These are phyloP conservation scores for Mucor irregularis DNA, from an alignment of 371 early-diverging fungal genomes.

Conservation along the genomic window DNA sequence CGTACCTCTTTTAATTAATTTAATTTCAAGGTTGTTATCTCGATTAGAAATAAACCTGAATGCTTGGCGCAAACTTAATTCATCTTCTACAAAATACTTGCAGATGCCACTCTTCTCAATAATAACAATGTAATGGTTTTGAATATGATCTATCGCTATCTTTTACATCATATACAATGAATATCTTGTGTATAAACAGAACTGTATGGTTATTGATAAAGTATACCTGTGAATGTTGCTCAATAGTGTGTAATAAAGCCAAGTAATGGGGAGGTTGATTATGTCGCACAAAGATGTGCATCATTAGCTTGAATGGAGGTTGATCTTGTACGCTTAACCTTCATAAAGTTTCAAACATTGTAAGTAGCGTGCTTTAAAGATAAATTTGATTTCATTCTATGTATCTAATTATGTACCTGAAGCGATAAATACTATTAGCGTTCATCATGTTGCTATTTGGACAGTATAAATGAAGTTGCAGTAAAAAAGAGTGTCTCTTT, in stretches of 20 bases:
- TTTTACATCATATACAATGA: no score
- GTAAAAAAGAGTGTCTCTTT: background rate
- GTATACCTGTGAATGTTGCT: conserved; percentile 17
- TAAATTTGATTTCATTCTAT: background rate
- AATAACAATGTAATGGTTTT: conserved; percentile 21
- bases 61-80: conserved; percentile 19
- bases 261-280: conserved; percentile 16
- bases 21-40: conserved; percentile 17
- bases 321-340: conserved; percentile 27
- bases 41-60: conserved; percentile 12
- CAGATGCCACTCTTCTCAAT: conserved; percentile 9
- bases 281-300: conserved; percentile 21
- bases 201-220: background rate
- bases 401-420: conserved; percentile 15
- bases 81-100: conserved; percentile 17
- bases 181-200: background rate
- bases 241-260: conserved; percentile 19
- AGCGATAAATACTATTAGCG: conserved; percentile 18
- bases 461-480: background rate
- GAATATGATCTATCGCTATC: background rate
- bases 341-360: background rate
- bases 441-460: background rate
- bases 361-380: background rate
- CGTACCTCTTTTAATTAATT: conserved; percentile 8
- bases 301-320: conserved; percentile 8